A percentile compares a stretch with the other conserved stretches of the same genome.
Evolutionary conservation across 495 filamentous ascomycete species (phyloP).

Genomic region (Pseudevernia furfuracea): DNA sequence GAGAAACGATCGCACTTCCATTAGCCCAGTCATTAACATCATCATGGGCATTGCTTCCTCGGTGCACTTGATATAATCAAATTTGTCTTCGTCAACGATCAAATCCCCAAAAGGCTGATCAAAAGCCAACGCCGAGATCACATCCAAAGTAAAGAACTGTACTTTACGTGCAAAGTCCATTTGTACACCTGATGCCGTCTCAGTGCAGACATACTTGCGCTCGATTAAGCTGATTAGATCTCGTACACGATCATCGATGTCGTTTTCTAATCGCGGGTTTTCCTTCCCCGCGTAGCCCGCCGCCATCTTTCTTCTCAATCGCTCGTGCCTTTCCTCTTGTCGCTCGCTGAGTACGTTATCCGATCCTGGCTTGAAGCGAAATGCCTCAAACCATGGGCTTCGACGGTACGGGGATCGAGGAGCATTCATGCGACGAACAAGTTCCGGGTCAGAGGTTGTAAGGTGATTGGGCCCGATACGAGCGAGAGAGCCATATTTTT

Average conservation of each 20-base stretch:
- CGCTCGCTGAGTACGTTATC: slow-evolving; percentile 3
- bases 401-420: neutral
- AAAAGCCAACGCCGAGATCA: slow-evolving; percentile 42
- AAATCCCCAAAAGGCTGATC: slow-evolving; percentile 43
- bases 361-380: neutral
- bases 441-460: slow-evolving; percentile 38
- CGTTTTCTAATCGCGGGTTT: slow-evolving; percentile 36
- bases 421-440: slow-evolving; percentile 24
- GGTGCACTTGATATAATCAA: neutral
- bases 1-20: slow-evolving; percentile 16
- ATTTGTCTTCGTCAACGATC: neutral
- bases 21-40: neutral
- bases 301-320: slow-evolving; percentile 28
- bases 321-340: slow-evolving; percentile 25
- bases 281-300: slow-evolving; percentile 44
- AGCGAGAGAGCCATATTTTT: slow-evolving; percentile 33
- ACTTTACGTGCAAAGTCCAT: slow-evolving; percentile 40
- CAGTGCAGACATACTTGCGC: slow-evolving; percentile 28
- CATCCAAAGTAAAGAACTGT: slow-evolving; percentile 46
- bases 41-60: neutral
- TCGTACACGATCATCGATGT: slow-evolving; percentile 39
- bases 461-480: slow-evolving; percentile 39
- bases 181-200: slow-evolving; percentile 17
- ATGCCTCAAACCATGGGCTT: neutral
- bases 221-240: slow-evolving; percentile 35